Conservation (phyloP, 23 red algal genomes). For the Gracilaria gracilis region DNA sequence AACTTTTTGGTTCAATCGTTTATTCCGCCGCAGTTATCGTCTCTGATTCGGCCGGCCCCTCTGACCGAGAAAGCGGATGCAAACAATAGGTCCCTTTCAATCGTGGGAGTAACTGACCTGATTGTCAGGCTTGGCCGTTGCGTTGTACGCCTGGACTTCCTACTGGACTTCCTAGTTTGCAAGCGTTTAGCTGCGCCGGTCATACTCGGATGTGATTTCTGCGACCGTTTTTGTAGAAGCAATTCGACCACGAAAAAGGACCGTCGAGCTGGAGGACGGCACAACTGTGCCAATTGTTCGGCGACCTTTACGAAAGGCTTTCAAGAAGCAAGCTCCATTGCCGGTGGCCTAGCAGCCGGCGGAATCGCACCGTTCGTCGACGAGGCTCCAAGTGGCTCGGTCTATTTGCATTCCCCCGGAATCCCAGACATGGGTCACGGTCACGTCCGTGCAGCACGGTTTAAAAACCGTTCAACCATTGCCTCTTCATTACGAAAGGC, state of each 20-base stretch:
- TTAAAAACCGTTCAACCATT: not conserved
- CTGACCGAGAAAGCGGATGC: too few species aligned
- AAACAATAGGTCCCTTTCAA: too few species aligned
- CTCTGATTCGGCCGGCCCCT: too few species aligned
- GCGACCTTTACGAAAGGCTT: too few species aligned
- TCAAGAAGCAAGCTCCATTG: too few species aligned
- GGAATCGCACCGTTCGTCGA: not conserved
- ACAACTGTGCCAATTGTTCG: too few species aligned
- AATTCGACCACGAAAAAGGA: not conserved
- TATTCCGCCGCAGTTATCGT: too few species aligned
- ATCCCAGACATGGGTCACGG: not conserved
- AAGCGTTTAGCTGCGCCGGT: not conserved
- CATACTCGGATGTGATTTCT: not conserved
- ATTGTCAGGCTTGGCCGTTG: too few species aligned
- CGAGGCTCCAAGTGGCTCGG: not conserved
- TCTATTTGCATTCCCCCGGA: not conserved
- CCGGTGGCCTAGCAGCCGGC: too few species aligned
- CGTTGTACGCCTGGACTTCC: not conserved
- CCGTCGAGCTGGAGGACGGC: not conserved
- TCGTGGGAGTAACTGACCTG: too few species aligned
- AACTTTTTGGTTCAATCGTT: not conserved
- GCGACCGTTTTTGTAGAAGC: not conserved
- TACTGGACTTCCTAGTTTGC: not conserved
- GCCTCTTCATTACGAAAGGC: not conserved
- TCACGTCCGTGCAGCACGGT: not conserved